Evolutionary conservation across 352 stramenopile species (phyloP).

Genomic region (Pythium rhizo-oryzae): DNA sequence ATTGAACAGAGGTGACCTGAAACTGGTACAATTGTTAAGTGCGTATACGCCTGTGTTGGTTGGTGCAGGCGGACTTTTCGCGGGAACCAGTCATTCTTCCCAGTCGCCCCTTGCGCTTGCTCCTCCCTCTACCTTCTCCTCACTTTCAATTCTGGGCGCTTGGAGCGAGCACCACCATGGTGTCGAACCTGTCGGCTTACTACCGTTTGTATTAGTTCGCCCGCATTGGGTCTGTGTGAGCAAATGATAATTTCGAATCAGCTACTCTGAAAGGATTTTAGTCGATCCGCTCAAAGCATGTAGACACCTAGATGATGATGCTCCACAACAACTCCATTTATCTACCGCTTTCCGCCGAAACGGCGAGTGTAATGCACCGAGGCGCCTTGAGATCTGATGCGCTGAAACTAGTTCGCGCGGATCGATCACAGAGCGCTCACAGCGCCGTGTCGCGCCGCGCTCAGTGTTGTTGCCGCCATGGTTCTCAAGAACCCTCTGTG

Average conservation of each 20-base stretch:
- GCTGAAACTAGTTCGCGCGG: no score
- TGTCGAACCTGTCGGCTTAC: neutral
- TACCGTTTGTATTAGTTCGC: neutral
- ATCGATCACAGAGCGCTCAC: neutral
- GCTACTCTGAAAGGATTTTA: slow-evolving; percentile 92
- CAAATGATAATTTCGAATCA: slow-evolving; percentile 89
- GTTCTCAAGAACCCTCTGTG: neutral
- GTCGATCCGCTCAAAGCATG: slow-evolving; percentile 82
- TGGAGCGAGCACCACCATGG: neutral
- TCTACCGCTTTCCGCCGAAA: no score
- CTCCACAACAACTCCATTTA: slow-evolving; percentile 34
- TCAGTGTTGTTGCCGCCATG: neutral
- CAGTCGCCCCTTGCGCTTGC: neutral
- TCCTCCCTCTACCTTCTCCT: slow-evolving; percentile 1
- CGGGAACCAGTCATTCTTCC: slow-evolving; percentile 11
- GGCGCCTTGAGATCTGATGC: no score
- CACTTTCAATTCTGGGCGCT: slow-evolving; percentile 6
- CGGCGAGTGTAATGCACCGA: no score
- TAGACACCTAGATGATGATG: slow-evolving; percentile 81
- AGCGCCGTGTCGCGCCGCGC: neutral
- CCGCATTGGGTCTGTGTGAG: slow-evolving; percentile 15
- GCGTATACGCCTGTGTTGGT: neutral
- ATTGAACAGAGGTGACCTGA: neutral
- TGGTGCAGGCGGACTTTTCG: slow-evolving; percentile 2
- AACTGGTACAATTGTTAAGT: slow-evolving; percentile 1